Evolutionary conservation across 2,329 filamentous ascomycete genomes (phyloP).

Genomic region (Lachnellula hyalina): DNA sequence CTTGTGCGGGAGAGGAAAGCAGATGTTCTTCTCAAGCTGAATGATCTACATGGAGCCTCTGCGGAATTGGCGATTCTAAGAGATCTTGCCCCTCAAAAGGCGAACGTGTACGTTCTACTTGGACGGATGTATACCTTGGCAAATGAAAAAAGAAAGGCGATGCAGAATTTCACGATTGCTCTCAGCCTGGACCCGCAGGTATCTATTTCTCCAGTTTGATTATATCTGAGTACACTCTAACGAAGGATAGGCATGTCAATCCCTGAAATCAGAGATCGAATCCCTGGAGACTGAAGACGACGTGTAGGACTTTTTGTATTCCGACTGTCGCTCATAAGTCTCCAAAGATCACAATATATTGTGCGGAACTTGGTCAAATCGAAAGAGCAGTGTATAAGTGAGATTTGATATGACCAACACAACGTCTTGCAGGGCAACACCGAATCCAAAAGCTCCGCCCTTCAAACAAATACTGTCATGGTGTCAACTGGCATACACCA

Average conservation of each 20-base stretch:
- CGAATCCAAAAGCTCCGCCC: too few species aligned
- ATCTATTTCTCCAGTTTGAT: neutral
- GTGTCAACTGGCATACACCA: too few species aligned
- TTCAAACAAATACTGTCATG: too few species aligned
- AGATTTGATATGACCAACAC: too few species aligned
- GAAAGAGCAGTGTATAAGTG: too few species aligned
- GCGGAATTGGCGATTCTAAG: slow-evolving; percentile 1
- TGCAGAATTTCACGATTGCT: neutral
- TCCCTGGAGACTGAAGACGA: too few species aligned
- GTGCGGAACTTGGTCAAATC: too few species aligned
- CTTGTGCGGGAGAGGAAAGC: neutral
- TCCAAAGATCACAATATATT: too few species aligned
- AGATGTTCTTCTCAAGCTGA: neutral
- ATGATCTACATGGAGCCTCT: neutral
- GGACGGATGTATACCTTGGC: neutral
- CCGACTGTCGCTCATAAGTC: too few species aligned
- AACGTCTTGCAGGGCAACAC: too few species aligned
- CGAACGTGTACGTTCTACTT: neutral
- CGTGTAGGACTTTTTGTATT: too few species aligned
- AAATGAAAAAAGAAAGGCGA: neutral
- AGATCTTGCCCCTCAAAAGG: neutral
- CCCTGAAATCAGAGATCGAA: neutral
- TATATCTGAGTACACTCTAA: neutral
- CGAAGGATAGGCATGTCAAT: neutral
- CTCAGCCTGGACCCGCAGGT: neutral